Percentiles rank a stretch among this genome's conserved stretches.
phyloP scores from a whole-genome alignment of 345 rosid genomes.

The Euphorbia lathyris region DNA sequence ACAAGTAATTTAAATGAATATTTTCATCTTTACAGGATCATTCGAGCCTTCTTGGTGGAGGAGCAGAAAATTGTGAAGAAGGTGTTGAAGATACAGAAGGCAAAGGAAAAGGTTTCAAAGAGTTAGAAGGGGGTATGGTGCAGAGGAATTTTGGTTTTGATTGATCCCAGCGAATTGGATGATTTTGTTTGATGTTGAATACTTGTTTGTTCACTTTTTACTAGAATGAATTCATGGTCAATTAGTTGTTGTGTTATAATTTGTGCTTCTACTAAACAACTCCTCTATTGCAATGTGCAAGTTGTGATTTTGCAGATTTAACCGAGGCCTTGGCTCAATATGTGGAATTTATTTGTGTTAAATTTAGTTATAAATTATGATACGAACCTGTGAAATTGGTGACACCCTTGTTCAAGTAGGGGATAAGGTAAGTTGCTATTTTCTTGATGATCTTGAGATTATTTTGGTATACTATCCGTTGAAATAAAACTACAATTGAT shows the following conservation, averaged over 20 bases:
- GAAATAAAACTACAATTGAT: no score
- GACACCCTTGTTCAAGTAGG: no score
- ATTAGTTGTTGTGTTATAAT: conserved; percentile 9
- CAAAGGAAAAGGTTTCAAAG: conserved; percentile 21
- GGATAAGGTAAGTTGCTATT: no score
- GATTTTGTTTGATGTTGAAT: conserved; percentile 16
- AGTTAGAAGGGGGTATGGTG: conserved; percentile 18
- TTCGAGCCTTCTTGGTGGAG: conserved; percentile 22
- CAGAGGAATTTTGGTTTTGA: conserved; percentile 24
- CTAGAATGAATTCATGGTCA: conserved; percentile 6
- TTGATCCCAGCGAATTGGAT: conserved; percentile 16
- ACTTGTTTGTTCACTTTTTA: conserved; percentile 9
- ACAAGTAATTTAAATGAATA: not conserved
- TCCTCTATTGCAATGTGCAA: not conserved
- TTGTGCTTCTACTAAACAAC: not conserved
- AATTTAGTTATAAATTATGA: no score
- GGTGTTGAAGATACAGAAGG: conserved; percentile 27
- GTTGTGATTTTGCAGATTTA: no score
- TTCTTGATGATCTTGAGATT: no score
- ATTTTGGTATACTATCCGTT: no score
- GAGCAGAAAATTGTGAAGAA: conserved; percentile 25
- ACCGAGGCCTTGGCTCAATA: no score
- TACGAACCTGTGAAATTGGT: no score
- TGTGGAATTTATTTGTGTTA: no score
- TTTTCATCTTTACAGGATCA: conserved; percentile 8